Base-by-base conservation (phyloP, 305 asterid genomes). In the Striga hermonthica region DNA sequence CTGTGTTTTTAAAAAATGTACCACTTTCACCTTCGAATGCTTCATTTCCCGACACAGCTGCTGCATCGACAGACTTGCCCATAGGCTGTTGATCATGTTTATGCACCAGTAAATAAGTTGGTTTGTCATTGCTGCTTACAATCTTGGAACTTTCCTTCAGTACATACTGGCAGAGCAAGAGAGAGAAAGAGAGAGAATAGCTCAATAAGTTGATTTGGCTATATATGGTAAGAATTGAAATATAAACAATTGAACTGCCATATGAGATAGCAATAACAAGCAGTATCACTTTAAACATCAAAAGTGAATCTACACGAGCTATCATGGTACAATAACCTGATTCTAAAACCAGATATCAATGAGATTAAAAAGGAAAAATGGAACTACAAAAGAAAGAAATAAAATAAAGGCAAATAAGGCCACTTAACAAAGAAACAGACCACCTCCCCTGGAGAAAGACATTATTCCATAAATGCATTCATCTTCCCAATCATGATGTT, bases 141-240 rank as follows among this genome's bases (percentile, higher is more conserved):
- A 49, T 73, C 80, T 85, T 88, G 62, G 81, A 65, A 75, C 73
- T 76, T 43, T 85, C 89, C 81, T 90, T 80, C 40, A 71, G 74
- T 54, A 88, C 87, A 37, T 88, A 88, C 95, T 85, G 90, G 62
- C 60, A 64, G 60, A 72, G 66, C 31, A 22, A 22, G 31, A 22
- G 31, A 22, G 31, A 22, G 53, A 5, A 47, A 4, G 14, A 47
- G 16, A 47, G 8, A 47, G 53, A 6, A 47, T 47, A 47, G 53
- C 53, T 47, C 53, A 47, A 50, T 12, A 35, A 3, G 35, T n/a
- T n/a, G 9, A 59, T 59, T 36, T 43, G n/a, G 52, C 40, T 66
- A n/a, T 22, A 22, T 44, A 37, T 44, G 59, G 64, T 61, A 54
- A 64, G 40, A 57, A 54, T 38, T 45, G 36, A 34, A 45, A 8